Conservation (phyloP, 768 basidiomycete species). For the Clitopilus hobsonii region DNA sequence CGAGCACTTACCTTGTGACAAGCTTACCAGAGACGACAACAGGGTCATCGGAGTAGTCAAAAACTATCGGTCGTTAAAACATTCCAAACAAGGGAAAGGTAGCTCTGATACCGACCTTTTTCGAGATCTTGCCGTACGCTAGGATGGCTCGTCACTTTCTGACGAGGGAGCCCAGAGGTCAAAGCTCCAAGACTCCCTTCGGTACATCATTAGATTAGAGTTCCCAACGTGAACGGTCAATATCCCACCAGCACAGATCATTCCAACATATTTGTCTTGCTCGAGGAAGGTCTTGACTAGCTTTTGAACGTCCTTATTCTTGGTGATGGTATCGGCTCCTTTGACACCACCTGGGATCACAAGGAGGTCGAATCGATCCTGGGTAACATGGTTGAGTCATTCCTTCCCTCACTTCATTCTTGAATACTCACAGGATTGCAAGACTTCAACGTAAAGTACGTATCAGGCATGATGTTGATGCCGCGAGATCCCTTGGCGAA, state of each 20-base stretch:
- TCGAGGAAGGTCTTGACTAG: conserved; percentile 56
- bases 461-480: conserved; percentile 67
- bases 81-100: background rate
- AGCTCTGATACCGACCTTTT: conserved; percentile 28
- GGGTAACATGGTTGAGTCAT: conserved; percentile 1
- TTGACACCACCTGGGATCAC: conserved; percentile 77
- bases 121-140: conserved; percentile 59
- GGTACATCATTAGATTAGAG: background rate
- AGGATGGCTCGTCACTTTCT: conserved; percentile 77
- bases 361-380: conserved; percentile 66
- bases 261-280: conserved; percentile 58
- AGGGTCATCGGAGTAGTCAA: conserved; percentile 67
- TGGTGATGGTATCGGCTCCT: conserved; percentile 72
- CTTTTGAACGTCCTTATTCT: conserved; percentile 51
- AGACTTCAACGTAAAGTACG: conserved; percentile 37
- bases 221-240: no score
- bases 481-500: conserved; percentile 67
- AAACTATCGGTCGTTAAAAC: conserved; percentile 37
- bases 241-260: conserved; percentile 79
- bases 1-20: conserved; percentile 60
- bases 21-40: conserved; percentile 72
- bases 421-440: conserved; percentile 42
- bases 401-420: no score
- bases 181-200: conserved; percentile 69
- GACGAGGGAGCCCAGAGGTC: conserved; percentile 52